These are phyloP conservation scores for Suillus tomentosus DNA, from an alignment of 768 basidiomycete species.

Conservation along the genomic window DNA sequence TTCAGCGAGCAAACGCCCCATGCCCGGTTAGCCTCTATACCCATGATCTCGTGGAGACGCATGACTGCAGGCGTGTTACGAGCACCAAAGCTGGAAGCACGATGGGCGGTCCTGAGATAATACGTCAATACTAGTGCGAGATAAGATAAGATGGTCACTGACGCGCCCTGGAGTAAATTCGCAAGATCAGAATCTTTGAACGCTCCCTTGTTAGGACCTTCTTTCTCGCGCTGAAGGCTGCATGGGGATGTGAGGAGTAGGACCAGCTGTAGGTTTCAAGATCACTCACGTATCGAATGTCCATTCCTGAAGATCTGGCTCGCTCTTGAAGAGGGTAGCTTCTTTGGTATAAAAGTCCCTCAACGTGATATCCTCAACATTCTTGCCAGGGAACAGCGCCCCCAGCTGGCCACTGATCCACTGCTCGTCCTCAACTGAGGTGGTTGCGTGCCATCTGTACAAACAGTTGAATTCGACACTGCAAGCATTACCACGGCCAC, in stretches of 20 bases:
- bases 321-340: conserved; percentile 36
- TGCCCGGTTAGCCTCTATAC: conserved; percentile 69
- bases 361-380: conserved; percentile 46
- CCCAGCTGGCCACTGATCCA: conserved; percentile 59
- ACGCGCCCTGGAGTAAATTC: conserved; percentile 67
- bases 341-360: conserved; percentile 55
- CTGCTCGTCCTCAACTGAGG: conserved; percentile 67
- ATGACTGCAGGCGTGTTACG: conserved; percentile 75
- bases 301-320: conserved; percentile 61
- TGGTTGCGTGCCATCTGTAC: conserved; percentile 86
- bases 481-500: conserved; percentile 79
- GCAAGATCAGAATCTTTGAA: conserved; percentile 79
- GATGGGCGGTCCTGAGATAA: conserved; percentile 58
- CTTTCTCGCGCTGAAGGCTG: conserved; percentile 61
- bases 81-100: conserved; percentile 75
- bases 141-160: conserved; percentile 27
- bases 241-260: conserved; percentile 11
- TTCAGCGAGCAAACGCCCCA: conserved; percentile 88
- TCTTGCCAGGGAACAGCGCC: conserved; percentile 54
- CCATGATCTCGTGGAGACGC: conserved; percentile 82
- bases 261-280: neutral
- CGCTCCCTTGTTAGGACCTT: conserved; percentile 37
- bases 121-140: conserved; percentile 1
- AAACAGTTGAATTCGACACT: conserved; percentile 90
- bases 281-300: conserved; percentile 59